Percentiles rank a stretch among this genome's conserved stretches.
Evolutionary conservation across 2,329 filamentous ascomycete genomes (phyloP).

Genomic region (Pseudogymnoascus sp.): DNA sequence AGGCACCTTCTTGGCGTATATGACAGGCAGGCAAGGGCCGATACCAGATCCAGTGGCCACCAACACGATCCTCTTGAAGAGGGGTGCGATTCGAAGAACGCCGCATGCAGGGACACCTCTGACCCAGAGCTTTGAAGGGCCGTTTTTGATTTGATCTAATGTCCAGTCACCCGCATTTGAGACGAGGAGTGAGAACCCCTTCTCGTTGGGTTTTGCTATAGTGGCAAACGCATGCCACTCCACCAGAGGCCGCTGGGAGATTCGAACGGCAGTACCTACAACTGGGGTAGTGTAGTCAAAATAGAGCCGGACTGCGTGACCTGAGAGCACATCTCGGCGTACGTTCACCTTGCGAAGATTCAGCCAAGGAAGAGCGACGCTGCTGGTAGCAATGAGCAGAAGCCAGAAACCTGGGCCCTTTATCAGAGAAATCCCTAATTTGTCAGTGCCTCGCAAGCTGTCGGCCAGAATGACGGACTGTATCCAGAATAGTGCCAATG

Average conservation of each 20-base stretch:
- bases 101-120: slow-evolving; percentile 59
- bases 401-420: slow-evolving; percentile 56
- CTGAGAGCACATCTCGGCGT: slow-evolving; percentile 56
- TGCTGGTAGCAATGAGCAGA: slow-evolving; percentile 51
- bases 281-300: slow-evolving; percentile 55
- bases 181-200: slow-evolving; percentile 59
- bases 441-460: slow-evolving; percentile 29
- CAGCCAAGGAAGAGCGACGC: slow-evolving; percentile 65
- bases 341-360: slow-evolving; percentile 60
- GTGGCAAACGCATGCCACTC: slow-evolving; percentile 74
- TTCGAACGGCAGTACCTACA: slow-evolving; percentile 47
- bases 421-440: slow-evolving; percentile 32
- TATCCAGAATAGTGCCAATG: slow-evolving; percentile 56
- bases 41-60: slow-evolving; percentile 68
- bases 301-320: slow-evolving; percentile 62
- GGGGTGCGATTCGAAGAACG: slow-evolving; percentile 56
- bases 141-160: slow-evolving; percentile 48
- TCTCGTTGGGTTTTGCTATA: slow-evolving; percentile 49
- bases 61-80: slow-evolving; percentile 57
- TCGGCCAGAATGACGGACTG: slow-evolving; percentile 49
- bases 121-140: slow-evolving; percentile 56
- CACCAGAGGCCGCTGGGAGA: slow-evolving; percentile 53
- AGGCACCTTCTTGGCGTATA: slow-evolving; percentile 37
- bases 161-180: slow-evolving; percentile 74
- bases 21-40: slow-evolving; percentile 43